Evolutionary conservation across 306 rosid genomes (phyloP).

Genomic region (Arachis stenosperma): DNA sequence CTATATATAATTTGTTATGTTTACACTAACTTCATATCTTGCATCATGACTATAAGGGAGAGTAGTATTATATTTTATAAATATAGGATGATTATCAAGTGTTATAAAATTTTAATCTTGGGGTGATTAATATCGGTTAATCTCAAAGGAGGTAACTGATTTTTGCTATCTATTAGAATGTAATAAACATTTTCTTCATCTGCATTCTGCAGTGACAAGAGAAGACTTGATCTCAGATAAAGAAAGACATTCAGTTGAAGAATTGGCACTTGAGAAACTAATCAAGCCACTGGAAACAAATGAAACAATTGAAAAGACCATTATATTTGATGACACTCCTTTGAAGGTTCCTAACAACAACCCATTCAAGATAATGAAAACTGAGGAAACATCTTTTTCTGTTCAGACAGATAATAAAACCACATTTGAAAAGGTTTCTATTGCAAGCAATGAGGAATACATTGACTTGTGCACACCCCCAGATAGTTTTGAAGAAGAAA

Average conservation of each 20-base stretch:
- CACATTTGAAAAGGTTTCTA: conserved; percentile 38
- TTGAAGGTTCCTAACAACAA: conserved; percentile 73
- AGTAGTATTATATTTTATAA: too few species aligned
- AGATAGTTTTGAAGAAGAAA: conserved; percentile 29
- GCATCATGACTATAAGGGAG: too few species aligned
- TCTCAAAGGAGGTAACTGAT: too few species aligned
- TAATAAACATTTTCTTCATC: background rate
- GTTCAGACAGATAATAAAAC: conserved; percentile 32
- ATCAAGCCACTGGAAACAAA: conserved; percentile 48
- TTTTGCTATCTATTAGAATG: background rate
- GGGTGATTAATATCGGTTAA: too few species aligned
- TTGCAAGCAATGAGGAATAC: conserved; percentile 42
- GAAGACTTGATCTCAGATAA: conserved; percentile 37
- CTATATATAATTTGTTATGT: background rate
- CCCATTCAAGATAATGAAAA: conserved; percentile 71
- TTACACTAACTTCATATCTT: too few species aligned
- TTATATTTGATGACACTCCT: conserved; percentile 20
- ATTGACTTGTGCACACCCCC: conserved; percentile 42
- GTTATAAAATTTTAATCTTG: too few species aligned
- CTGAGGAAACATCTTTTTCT: conserved; percentile 40
- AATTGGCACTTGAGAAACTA: conserved; percentile 63
- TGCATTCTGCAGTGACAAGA: conserved; percentile 46
- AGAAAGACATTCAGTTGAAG: conserved; percentile 49
- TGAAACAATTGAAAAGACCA: conserved; percentile 34
- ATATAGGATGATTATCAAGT: too few species aligned